These are phyloP conservation scores for Moricandia moricandioides DNA, from an alignment of 345 rosid genomes.

Conservation along the genomic window DNA sequence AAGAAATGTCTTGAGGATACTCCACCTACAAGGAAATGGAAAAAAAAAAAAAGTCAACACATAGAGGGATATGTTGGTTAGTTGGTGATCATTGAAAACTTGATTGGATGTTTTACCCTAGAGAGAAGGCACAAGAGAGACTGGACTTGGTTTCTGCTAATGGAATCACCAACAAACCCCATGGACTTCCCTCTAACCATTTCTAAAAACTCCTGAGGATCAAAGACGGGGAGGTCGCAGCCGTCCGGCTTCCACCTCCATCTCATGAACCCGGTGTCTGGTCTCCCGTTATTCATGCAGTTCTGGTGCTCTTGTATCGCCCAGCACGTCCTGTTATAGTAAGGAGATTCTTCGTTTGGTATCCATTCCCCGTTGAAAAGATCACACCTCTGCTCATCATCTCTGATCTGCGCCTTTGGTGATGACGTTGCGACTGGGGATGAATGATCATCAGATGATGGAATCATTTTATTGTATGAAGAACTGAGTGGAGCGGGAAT, in stretches of 20 bases:
- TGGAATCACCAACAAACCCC: slow-evolving; percentile 89
- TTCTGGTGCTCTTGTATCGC: slow-evolving; percentile 85
- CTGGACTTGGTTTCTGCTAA: slow-evolving; percentile 83
- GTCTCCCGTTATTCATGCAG: slow-evolving; percentile 83
- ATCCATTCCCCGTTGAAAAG: slow-evolving; percentile 84
- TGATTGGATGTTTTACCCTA: slow-evolving; percentile 45
- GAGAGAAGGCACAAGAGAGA: slow-evolving; percentile 90
- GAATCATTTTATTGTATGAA: too few species aligned
- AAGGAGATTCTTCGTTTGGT: slow-evolving; percentile 61
- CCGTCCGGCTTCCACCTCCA: slow-evolving; percentile 89
- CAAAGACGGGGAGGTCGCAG: slow-evolving; percentile 67
- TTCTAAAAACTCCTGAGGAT: slow-evolving; percentile 73
- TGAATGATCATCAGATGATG: slow-evolving; percentile 7
- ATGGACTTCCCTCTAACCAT: slow-evolving; percentile 67
- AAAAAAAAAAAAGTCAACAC: neutral
- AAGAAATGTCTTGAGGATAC: slow-evolving; percentile 64
- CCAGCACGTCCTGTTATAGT: slow-evolving; percentile 79
- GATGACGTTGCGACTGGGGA: neutral
- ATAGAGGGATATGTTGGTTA: neutral
- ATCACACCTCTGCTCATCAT: slow-evolving; percentile 47
- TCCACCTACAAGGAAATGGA: slow-evolving; percentile 51
- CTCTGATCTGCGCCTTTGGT: neutral
- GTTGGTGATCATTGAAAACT: neutral
- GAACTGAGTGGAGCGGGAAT: too few species aligned
- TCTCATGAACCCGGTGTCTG: slow-evolving; percentile 61